Conservation (phyloP, 768 basidiomycete genomes). For the Boletus reticuloceps region DNA sequence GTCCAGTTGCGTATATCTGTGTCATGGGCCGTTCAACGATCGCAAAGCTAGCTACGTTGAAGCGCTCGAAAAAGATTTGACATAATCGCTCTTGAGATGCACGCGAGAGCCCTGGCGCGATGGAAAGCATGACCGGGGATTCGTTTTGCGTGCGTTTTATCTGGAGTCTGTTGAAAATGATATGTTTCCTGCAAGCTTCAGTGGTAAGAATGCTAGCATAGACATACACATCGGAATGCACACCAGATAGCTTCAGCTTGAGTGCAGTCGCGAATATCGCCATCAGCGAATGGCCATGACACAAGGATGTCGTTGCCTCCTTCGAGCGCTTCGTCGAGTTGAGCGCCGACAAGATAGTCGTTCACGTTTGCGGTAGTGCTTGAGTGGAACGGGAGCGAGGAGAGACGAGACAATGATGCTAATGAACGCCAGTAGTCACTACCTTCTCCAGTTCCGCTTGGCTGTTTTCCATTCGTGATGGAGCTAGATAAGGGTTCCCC, state of each 20-base stretch:
- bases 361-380: slow-evolving; percentile 52
- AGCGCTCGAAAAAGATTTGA: slow-evolving; percentile 88
- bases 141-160: slow-evolving; percentile 84
- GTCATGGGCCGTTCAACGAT: slow-evolving; percentile 82
- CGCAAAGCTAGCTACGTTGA: slow-evolving; percentile 82
- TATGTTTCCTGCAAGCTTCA: slow-evolving; percentile 64
- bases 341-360: slow-evolving; percentile 80
- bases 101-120: slow-evolving; percentile 64
- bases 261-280: slow-evolving; percentile 70
- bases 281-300: slow-evolving; percentile 82
- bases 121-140: slow-evolving; percentile 77
- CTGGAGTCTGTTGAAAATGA: slow-evolving; percentile 71
- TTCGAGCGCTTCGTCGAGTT: slow-evolving; percentile 76
- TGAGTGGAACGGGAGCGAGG: slow-evolving; percentile 44
- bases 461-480: slow-evolving; percentile 22
- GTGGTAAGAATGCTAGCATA: slow-evolving; percentile 3
- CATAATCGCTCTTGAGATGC: slow-evolving; percentile 68
- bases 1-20: slow-evolving; percentile 76
- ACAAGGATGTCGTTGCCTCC: slow-evolving; percentile 70
- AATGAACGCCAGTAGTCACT: slow-evolving; percentile 30
- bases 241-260: slow-evolving; percentile 91
- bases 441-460: slow-evolving; percentile 14
- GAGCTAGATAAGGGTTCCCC: slow-evolving; percentile 30
- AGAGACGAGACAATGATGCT: slow-evolving; percentile 47
- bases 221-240: background rate